Evolutionary conservation across 176 grass and related monocot genomes (phyloP).

Genomic region (Paspalum vaginatum): DNA sequence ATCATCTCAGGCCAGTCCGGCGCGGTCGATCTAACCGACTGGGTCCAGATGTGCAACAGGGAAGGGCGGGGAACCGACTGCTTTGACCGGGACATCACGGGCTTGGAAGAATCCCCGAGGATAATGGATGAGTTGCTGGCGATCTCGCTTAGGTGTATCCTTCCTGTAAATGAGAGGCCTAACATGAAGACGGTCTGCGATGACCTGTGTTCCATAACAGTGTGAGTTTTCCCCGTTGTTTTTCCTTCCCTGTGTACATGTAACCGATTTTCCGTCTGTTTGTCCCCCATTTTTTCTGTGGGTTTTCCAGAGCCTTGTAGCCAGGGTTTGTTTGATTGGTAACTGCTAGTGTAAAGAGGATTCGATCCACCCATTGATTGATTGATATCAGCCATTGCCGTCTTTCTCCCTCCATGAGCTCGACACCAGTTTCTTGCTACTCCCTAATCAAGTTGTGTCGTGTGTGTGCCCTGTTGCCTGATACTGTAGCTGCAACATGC

Average conservation of each 20-base stretch:
- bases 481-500: constrained; percentile 16
- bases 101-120: constrained; percentile 86
- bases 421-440: neutral
- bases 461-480: neutral
- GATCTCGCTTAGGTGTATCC: constrained; percentile 88
- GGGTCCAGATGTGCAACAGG: constrained; percentile 97
- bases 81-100: constrained; percentile 89
- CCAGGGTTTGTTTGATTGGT: constrained; percentile 63
- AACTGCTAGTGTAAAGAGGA: constrained; percentile 92
- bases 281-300: constrained; percentile 65
- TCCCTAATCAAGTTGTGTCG: neutral
- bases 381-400: constrained; percentile 66
- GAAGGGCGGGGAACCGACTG: constrained; percentile 93
- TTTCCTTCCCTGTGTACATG: constrained; percentile 63
- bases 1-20: constrained; percentile 93
- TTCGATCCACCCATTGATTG: constrained; percentile 88
- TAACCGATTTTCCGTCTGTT: constrained; percentile 56
- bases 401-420: constrained; percentile 31
- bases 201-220: constrained; percentile 83
- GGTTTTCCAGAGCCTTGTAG: constrained; percentile 79
- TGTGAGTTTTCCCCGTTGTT: constrained; percentile 59
- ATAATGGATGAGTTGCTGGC: constrained; percentile 90
- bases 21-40: constrained; percentile 95
- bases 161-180: constrained; percentile 96
- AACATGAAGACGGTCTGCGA: constrained; percentile 90